Conservation (phyloP, 2,329 filamentous ascomycete genomes). For the Pseudogymnoascus verrucosus region DNA sequence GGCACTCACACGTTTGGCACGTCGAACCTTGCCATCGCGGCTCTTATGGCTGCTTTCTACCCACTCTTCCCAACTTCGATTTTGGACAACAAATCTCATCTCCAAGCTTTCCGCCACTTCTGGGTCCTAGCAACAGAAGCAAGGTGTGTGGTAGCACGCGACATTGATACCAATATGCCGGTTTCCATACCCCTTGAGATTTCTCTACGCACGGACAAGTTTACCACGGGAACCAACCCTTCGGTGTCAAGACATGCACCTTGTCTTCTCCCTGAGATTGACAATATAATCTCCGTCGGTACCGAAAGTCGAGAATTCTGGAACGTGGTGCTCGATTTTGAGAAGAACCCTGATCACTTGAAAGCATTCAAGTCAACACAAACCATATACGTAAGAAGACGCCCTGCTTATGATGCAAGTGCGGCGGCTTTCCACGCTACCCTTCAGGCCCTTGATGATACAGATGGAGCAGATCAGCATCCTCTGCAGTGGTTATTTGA, state of each 20-base stretch:
- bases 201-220: slow-evolving; percentile 22
- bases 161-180: slow-evolving; percentile 74
- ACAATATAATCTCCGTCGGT: slow-evolving; percentile 38
- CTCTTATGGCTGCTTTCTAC: slow-evolving; percentile 85
- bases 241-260: slow-evolving; percentile 26
- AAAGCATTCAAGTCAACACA: slow-evolving; percentile 52
- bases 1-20: slow-evolving; percentile 89
- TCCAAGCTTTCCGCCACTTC: slow-evolving; percentile 94
- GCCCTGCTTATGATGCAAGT: slow-evolving; percentile 46
- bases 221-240: background rate
- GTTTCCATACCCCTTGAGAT: slow-evolving; percentile 66
- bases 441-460: slow-evolving; percentile 54
- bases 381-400: slow-evolving; percentile 54
- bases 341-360: slow-evolving; percentile 46
- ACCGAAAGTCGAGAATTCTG: slow-evolving; percentile 53
- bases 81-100: slow-evolving; percentile 86
- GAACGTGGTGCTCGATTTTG: slow-evolving; percentile 60
- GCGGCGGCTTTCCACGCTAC: slow-evolving; percentile 55
- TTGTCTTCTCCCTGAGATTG: slow-evolving; percentile 38
- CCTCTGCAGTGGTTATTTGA: slow-evolving; percentile 59
- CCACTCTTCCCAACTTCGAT: slow-evolving; percentile 83
- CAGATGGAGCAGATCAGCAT: slow-evolving; percentile 36
- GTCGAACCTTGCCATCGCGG: slow-evolving; percentile 76
- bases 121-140: slow-evolving; percentile 93
- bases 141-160: slow-evolving; percentile 79